Conservation (phyloP, 352 stramenopile species). For the Pythium pectinolyticum region DNA sequence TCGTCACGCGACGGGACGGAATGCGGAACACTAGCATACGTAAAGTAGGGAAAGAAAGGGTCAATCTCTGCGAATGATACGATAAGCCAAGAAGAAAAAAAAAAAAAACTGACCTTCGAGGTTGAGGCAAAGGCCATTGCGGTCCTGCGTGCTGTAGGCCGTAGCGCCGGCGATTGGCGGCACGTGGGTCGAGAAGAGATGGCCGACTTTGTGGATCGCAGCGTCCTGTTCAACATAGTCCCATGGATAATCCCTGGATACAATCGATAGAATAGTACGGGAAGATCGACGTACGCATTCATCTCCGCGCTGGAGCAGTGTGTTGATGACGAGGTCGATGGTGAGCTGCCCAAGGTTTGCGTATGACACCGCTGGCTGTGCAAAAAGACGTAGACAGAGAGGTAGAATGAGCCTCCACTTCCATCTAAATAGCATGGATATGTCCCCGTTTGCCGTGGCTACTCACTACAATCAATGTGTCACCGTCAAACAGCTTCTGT, state of each 20-base stretch:
- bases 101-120: conserved; percentile 51
- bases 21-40: conserved; percentile 66
- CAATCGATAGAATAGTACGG: not conserved
- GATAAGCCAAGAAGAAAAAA: not conserved
- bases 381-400: not conserved
- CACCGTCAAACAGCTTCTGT: conserved; percentile 42
- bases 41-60: not conserved
- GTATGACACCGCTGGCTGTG: conserved; percentile 69
- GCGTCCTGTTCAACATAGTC: conserved; percentile 37
- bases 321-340: conserved; percentile 78
- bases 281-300: conserved; percentile 42
- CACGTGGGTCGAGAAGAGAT: conserved; percentile 62
- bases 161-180: conserved; percentile 60
- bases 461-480: conserved; percentile 62
- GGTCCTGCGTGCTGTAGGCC: conserved; percentile 48
- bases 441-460: not conserved
- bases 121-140: conserved; percentile 65
- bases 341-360: conserved; percentile 82
- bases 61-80: not conserved
- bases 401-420: conserved; percentile 12
- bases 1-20: conserved; percentile 58
- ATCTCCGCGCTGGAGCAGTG: conserved; percentile 51
- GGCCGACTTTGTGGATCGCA: conserved; percentile 44
- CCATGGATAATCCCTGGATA: conserved; percentile 5
- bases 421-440: not conserved